Percentiles rank a stretch among this genome's conserved stretches.
Conservation (phyloP, 108 stramenopile species). For the Cyclotella baltica region DNA sequence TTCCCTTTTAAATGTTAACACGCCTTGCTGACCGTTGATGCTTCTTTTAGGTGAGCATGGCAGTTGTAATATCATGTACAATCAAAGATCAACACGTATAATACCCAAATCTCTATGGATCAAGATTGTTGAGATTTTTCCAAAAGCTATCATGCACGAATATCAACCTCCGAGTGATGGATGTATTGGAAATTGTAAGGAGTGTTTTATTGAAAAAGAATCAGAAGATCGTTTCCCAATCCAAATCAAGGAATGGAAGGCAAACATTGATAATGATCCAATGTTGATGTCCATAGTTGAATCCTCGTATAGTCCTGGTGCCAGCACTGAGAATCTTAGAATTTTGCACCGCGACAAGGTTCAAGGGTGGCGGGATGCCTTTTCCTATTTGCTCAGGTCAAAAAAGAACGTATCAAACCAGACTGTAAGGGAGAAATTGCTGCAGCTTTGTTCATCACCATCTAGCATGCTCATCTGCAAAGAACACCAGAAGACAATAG, state of each 20-base stretch:
- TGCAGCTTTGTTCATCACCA: not conserved
- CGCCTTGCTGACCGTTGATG: no score
- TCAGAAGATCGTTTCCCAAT: conserved; percentile 25
- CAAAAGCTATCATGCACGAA: conserved; percentile 54
- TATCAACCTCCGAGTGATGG: conserved; percentile 19
- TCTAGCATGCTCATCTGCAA: conserved; percentile 22
- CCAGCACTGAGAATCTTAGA: conserved; percentile 4
- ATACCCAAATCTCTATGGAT: conserved; percentile 55
- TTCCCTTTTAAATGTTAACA: no score
- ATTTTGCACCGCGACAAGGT: conserved; percentile 30
- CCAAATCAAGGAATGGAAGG: conserved; percentile 50
- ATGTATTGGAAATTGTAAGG: conserved; percentile 41
- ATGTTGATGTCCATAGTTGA: conserved; percentile 9
- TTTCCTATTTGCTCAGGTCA: conserved; percentile 15
- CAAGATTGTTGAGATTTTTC: conserved; percentile 62
- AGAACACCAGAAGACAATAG: conserved; percentile 20
- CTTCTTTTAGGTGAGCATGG: conserved; percentile 45
- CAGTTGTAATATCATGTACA: conserved; percentile 44
- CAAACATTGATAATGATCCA: conserved; percentile 12
- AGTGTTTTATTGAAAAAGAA: conserved; percentile 44
- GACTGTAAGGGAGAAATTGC: conserved; percentile 23
- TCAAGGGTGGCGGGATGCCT: conserved; percentile 41
- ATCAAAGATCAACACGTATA: conserved; percentile 35
- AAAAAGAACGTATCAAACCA: conserved; percentile 29
- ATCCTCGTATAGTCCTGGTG: conserved; percentile 1